Evolutionary conservation across 257 asterid genomes (phyloP).

Genomic region (Ligustrum vulgare): DNA sequence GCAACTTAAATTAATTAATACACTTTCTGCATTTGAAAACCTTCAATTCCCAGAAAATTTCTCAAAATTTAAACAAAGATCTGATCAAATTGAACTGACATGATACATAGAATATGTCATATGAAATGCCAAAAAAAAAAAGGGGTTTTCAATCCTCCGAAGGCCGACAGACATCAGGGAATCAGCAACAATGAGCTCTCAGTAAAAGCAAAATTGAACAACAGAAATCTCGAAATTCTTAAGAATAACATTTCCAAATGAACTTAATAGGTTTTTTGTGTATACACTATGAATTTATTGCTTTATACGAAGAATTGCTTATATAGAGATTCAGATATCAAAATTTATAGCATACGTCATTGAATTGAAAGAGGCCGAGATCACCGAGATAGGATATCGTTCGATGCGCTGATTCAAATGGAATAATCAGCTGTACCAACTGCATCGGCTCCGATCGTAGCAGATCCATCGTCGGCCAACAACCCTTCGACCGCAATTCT

Average conservation of each 20-base stretch:
- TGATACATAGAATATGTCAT: not conserved
- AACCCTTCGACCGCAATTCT: constrained; percentile 17
- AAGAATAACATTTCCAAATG: not conserved
- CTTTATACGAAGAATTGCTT: not conserved
- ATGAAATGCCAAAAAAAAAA: not conserved
- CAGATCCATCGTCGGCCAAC: constrained; percentile 56
- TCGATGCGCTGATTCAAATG: constrained; percentile 54
- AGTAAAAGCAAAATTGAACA: not conserved
- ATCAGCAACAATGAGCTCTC: not conserved
- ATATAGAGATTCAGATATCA: constrained; percentile 9
- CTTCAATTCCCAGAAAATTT: not conserved
- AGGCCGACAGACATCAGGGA: not conserved
- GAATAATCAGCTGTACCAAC: constrained; percentile 58
- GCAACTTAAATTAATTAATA: not conserved
- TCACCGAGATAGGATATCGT: constrained; percentile 63
- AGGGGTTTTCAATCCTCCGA: not conserved
- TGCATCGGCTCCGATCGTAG: constrained; percentile 72
- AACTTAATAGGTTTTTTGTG: not conserved
- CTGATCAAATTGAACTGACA: not conserved
- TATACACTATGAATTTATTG: not conserved
- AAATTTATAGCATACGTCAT: constrained; percentile 44
- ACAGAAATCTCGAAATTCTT: not conserved
- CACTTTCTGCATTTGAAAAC: not conserved
- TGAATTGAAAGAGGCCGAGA: constrained; percentile 62
- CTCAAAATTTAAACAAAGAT: not conserved